Conservation (phyloP, 257 asterid genomes). For the Salvia miltiorrhiza region DNA sequence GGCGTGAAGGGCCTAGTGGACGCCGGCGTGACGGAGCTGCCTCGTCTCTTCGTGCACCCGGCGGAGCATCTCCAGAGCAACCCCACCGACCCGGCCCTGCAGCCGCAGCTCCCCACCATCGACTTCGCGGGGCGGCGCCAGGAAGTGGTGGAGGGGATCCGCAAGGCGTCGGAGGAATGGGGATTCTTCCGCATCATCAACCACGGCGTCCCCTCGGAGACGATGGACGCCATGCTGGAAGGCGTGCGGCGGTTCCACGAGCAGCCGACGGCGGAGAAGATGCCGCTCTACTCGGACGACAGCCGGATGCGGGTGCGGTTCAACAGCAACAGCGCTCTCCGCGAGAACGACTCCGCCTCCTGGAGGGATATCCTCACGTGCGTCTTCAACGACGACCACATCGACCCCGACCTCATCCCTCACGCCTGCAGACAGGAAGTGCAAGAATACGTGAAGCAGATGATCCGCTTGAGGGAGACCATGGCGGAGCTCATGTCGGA, state of each 20-base stretch:
- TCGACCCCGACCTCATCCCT: slow-evolving; percentile 27
- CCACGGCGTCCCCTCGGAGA: slow-evolving; percentile 23
- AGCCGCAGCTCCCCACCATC: slow-evolving; percentile 26
- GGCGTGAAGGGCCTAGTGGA: slow-evolving; percentile 43
- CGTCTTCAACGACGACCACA: slow-evolving; percentile 13
- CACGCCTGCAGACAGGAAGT: slow-evolving; percentile 27
- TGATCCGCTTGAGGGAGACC: slow-evolving; percentile 27
- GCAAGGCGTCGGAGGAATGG: slow-evolving; percentile 30
- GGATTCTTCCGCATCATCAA: slow-evolving; percentile 36
- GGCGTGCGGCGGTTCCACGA: slow-evolving; percentile 34
- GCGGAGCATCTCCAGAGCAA: neutral
- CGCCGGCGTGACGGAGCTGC: slow-evolving; percentile 25
- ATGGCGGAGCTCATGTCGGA: slow-evolving; percentile 38
- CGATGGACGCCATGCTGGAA: slow-evolving; percentile 34
- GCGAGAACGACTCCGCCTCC: slow-evolving; percentile 17
- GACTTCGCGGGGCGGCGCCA: slow-evolving; percentile 24
- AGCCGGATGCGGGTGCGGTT: slow-evolving; percentile 17
- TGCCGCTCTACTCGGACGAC: slow-evolving; percentile 22
- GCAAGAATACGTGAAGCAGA: slow-evolving; percentile 27
- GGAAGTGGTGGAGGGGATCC: slow-evolving; percentile 25
- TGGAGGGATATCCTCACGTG: slow-evolving; percentile 36
- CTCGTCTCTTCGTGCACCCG: slow-evolving; percentile 30
- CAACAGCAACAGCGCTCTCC: slow-evolving; percentile 21
- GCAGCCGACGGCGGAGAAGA: slow-evolving; percentile 20
- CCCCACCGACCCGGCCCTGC: neutral